Conservation (phyloP, 2,329 filamentous ascomycete species). For the Fusarium goolgardi region DNA sequence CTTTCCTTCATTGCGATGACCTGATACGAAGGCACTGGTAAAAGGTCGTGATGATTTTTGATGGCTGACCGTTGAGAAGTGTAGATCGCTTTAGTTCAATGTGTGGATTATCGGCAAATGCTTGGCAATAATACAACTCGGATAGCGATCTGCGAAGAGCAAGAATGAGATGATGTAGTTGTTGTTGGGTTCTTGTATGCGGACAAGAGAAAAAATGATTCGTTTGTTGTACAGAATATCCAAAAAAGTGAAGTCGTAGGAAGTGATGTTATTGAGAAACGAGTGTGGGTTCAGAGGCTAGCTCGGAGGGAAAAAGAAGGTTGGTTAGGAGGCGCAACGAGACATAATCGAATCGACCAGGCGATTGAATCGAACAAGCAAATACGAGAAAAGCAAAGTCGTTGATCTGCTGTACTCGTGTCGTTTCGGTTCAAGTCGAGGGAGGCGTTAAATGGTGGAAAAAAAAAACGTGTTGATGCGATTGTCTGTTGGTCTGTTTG, state of each 20-base stretch:
- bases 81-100: constrained; percentile 43
- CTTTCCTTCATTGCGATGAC: constrained; percentile 43
- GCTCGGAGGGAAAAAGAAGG: constrained; percentile 54
- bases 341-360: constrained; percentile 55
- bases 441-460: constrained; percentile 22
- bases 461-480: constrained; percentile 27
- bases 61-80: constrained; percentile 22
- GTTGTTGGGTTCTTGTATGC: constrained; percentile 9
- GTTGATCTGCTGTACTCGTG: constrained; percentile 18
- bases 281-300: constrained; percentile 62
- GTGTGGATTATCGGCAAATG: constrained; percentile 22
- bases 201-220: constrained; percentile 3
- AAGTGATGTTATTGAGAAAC: constrained; percentile 45
- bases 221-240: constrained; percentile 2
- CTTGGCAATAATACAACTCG: constrained; percentile 29
- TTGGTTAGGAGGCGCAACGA: constrained; percentile 48
- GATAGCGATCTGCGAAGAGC: constrained; percentile 23
- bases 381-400: constrained; percentile 35
- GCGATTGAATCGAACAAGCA: constrained; percentile 41
- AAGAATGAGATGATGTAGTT: constrained; percentile 7
- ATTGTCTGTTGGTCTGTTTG: constrained; percentile 28
- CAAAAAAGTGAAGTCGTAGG: constrained; percentile 21
- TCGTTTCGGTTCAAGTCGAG: constrained; percentile 30
- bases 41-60: constrained; percentile 15
- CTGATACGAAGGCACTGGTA: constrained; percentile 2